A percentile compares a stretch with the other conserved stretches of the same genome.
Conservation (phyloP, 257 asterid genomes). For the Apocynum venetum region DNA sequence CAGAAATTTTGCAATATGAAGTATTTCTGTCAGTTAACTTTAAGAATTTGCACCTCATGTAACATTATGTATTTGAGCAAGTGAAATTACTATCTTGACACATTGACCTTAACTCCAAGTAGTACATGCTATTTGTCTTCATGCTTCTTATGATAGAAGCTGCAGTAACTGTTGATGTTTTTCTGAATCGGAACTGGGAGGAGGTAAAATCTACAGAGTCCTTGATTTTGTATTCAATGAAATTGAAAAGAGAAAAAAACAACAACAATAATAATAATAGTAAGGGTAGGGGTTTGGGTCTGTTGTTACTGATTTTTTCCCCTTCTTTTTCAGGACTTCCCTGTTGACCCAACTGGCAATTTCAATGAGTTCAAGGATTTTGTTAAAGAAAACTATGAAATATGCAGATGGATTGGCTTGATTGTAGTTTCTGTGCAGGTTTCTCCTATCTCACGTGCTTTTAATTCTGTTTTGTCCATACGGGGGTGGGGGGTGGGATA, state of each 20-base stretch:
- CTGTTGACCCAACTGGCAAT: conserved; percentile 73
- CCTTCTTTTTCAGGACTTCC: conserved; percentile 64
- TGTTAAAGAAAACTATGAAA: conserved; percentile 61
- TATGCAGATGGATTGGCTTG: conserved; percentile 80
- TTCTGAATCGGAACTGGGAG: conserved; percentile 76
- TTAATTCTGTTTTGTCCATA: neutral
- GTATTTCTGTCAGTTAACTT: neutral
- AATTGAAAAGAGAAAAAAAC: neutral
- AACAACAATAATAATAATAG: no score
- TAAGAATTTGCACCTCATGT: neutral
- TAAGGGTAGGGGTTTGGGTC: conserved; percentile 1
- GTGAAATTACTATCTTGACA: neutral
- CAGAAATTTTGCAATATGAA: neutral
- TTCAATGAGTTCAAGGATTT: conserved; percentile 61
- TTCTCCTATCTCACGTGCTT: conserved; percentile 1
- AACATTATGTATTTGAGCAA: neutral
- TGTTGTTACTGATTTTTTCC: conserved; percentile 2
- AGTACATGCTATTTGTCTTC: conserved; percentile 68
- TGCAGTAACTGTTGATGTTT: conserved; percentile 67
- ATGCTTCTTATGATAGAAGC: conserved; percentile 70
- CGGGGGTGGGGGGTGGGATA: neutral
- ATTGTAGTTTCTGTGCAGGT: conserved; percentile 80
- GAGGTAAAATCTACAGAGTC: conserved; percentile 44
- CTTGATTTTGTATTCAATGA: neutral
- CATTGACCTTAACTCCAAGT: conserved; percentile 42